Conservation (phyloP, 306 rosid genomes). For the Astragalus glycyphyllos region DNA sequence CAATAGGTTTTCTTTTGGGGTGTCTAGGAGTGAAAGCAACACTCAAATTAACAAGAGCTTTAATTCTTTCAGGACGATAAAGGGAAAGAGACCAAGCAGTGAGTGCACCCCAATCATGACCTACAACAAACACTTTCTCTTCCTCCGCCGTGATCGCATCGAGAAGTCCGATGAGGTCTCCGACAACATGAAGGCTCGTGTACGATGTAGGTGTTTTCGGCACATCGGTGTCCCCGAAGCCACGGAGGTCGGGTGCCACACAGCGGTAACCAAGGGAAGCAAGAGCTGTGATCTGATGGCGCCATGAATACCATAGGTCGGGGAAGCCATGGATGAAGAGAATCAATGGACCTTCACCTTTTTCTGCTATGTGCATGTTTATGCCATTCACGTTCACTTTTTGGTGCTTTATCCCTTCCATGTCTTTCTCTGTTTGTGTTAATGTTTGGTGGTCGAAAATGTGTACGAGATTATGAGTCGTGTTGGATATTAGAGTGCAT, state of each 20-base stretch:
- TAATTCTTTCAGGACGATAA: slow-evolving; percentile 69
- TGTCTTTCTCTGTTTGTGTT: neutral
- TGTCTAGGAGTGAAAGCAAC: slow-evolving; percentile 60
- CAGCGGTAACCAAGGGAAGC: slow-evolving; percentile 72
- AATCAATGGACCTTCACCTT: slow-evolving; percentile 71
- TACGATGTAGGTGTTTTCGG: slow-evolving; percentile 48
- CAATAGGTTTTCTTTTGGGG: slow-evolving; percentile 59
- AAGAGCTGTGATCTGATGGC: slow-evolving; percentile 73
- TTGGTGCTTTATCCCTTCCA: slow-evolving; percentile 63
- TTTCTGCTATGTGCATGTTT: slow-evolving; percentile 79
- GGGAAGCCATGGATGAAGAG: slow-evolving; percentile 93
- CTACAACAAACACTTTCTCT: slow-evolving; percentile 83
- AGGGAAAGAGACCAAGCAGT: slow-evolving; percentile 70
- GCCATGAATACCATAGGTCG: slow-evolving; percentile 81
- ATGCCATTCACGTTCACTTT: slow-evolving; percentile 68
- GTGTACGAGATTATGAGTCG: neutral
- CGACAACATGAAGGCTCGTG: slow-evolving; percentile 65
- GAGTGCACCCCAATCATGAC: slow-evolving; percentile 87
- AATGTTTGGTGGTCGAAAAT: neutral
- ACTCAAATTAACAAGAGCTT: slow-evolving; percentile 69
- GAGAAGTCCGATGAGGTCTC: slow-evolving; percentile 67
- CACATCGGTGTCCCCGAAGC: slow-evolving; percentile 71
- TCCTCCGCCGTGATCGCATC: slow-evolving; percentile 51
- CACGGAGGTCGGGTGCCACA: slow-evolving; percentile 82
- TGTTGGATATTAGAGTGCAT: neutral